phyloP scores from a whole-genome alignment of 352 stramenopile genomes.

The Phytopythium aichiense region DNA sequence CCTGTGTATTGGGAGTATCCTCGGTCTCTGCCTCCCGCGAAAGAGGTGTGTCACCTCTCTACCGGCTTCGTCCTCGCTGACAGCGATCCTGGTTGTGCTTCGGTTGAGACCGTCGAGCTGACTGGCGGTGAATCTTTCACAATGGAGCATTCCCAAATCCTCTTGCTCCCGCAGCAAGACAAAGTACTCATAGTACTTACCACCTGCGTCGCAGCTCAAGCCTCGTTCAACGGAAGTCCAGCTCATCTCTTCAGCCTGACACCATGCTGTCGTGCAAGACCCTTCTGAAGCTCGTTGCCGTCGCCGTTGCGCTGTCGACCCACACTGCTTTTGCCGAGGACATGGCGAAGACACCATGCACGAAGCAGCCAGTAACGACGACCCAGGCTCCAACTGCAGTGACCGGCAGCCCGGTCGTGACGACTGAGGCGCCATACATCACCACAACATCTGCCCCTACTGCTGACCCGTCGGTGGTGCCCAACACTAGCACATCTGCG shows the following conservation, averaged over 20 bases:
- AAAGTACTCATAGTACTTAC: not conserved
- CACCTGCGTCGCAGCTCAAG: too few relatives aligned
- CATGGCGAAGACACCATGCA: not conserved
- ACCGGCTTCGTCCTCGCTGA: too few relatives aligned
- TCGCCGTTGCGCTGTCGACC: not conserved
- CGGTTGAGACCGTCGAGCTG: not conserved
- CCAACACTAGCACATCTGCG: too few relatives aligned
- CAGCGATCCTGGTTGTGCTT: too few relatives aligned
- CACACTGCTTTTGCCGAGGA: not conserved
- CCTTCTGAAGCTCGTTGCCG: not conserved
- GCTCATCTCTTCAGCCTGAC: not conserved
- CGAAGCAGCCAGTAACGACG: not conserved
- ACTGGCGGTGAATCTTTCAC: not conserved
- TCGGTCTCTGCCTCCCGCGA: too few relatives aligned
- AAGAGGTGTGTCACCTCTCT: too few relatives aligned
- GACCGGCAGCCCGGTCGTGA: not conserved
- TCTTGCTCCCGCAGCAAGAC: not conserved
- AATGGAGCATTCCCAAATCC: not conserved
- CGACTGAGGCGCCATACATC: not conserved
- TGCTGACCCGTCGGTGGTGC: too few relatives aligned
- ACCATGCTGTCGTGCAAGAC: not conserved
- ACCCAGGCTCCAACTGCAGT: not conserved
- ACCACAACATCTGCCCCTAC: not conserved
- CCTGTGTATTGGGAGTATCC: too few relatives aligned
- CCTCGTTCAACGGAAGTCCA: not conserved